Evolutionary conservation across 352 stramenopile genomes (phyloP), one percentile per base, ranked within the genome.

Genomic region (Proteromonas lacertae): DNA sequence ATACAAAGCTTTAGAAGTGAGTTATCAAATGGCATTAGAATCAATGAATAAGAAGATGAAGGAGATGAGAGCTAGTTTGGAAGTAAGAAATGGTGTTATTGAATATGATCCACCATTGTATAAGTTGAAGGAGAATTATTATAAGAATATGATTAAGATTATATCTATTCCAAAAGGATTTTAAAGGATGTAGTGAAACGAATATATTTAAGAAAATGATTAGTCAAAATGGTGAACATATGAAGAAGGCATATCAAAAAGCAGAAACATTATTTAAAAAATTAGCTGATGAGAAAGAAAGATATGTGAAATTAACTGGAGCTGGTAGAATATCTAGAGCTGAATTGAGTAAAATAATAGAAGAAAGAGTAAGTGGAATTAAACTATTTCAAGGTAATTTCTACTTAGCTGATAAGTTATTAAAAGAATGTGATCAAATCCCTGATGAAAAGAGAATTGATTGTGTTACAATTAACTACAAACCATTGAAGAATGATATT

Each of bases 131-230:
- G 62, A 67, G n/a, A 68, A 61, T 9, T 91, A 91, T 55, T 90
- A 89, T 53, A 71, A 75, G 24, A 64, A 78, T 14, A 72, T 90
- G 61, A 88, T 83, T 39, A 82, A 81, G 24, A 90, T 90, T 32
- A 68, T 90, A n/a, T 55, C 57, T 0, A 66, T 77, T 33, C 75
- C 74, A 0, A 71, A 54, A 16, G n/a, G 59, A 62, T 32, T 88
- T 90, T 36, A 48, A 54, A 10, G 73, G 74, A 0, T 82, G 89
- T 45, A 62, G 57, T 0, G 78, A 81, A 36, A 10, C 13, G 8
- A 31, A 55, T 21, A 53, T 88, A 2, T 90, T 80, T 42, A 51
- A 51, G 0, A 51, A 56, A 7, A 90, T 90, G 72, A 72, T 64
- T 20, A 60, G 74, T 21, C 52, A 53, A 29, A 90, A 90, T 37